Percentiles rank a stretch among this genome's conserved stretches.
Conservation (phyloP, 352 stramenopile species). For the Pythium plurisporium region DNA sequence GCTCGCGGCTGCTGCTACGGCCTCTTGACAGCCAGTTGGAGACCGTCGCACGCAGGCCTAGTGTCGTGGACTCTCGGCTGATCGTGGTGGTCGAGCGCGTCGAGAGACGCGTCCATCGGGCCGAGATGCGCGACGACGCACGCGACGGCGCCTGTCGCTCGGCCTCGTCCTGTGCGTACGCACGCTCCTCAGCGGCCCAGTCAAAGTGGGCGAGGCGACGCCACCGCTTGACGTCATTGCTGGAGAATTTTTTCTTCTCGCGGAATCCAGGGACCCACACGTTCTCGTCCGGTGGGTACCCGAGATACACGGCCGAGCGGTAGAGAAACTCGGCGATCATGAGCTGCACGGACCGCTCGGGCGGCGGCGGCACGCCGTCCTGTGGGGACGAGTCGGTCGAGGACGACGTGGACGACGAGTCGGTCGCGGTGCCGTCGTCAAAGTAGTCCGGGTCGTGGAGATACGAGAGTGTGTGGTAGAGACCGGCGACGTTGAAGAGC, state of each 20-base stretch:
- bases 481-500: slow-evolving; percentile 19
- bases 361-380: slow-evolving; percentile 11
- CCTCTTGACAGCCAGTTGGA: slow-evolving; percentile 21
- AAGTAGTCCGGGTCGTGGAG: slow-evolving; percentile 16
- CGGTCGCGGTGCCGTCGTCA: slow-evolving; percentile 4
- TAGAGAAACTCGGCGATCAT: slow-evolving; percentile 82
- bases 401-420: slow-evolving; percentile 4
- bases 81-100: not conserved
- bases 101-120: not conserved
- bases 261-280: slow-evolving; percentile 64
- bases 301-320: slow-evolving; percentile 61
- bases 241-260: slow-evolving; percentile 62
- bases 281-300: slow-evolving; percentile 42
- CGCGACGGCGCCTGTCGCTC: not conserved
- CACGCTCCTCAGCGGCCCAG: slow-evolving; percentile 56
- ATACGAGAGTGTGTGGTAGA: slow-evolving; percentile 23
- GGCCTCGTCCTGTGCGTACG: slow-evolving; percentile 8
- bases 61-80: not conserved
- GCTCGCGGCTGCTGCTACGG: not conserved
- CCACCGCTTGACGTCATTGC: slow-evolving; percentile 78
- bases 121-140: not conserved
- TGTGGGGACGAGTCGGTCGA: not conserved
- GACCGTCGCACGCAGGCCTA: slow-evolving; percentile 22
- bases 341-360: slow-evolving; percentile 61
- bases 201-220: slow-evolving; percentile 63